phyloP scores from a whole-genome alignment of 1,139 yeast genomes.

The Torulaspora globosa region DNA sequence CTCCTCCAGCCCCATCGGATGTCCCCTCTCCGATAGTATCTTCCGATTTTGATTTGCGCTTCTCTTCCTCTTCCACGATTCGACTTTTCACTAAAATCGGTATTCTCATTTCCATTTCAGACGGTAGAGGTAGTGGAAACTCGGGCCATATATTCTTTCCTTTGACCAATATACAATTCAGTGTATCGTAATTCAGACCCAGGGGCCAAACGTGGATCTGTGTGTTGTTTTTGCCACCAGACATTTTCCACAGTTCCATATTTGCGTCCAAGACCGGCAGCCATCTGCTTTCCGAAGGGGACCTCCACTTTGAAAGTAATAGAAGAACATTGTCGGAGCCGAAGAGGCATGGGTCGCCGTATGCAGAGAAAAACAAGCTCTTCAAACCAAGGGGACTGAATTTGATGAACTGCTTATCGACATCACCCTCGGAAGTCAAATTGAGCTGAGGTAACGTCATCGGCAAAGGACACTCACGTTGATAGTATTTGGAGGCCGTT shows the following conservation, averaged over 20 bases:
- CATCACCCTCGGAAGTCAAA: conserved; percentile 18
- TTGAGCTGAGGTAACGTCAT: conserved; percentile 23
- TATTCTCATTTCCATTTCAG: conserved; percentile 65
- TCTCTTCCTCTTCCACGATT: conserved; percentile 35
- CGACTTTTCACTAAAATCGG: conserved; percentile 47
- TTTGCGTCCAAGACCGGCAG: conserved; percentile 73
- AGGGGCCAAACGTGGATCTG: conserved; percentile 77
- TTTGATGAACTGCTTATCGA: conserved; percentile 23
- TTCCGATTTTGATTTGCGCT: conserved; percentile 36
- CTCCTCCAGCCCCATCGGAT: conserved; percentile 41
- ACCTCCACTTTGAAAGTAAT: conserved; percentile 74
- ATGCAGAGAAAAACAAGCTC: conserved; percentile 75
- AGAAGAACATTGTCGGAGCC: conserved; percentile 72
- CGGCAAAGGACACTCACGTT: conserved; percentile 34
- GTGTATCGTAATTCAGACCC: conserved; percentile 61
- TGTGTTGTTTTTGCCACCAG: conserved; percentile 54
- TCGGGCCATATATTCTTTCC: conserved; percentile 50
- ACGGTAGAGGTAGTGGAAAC: conserved; percentile 78
- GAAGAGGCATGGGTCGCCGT: conserved; percentile 83
- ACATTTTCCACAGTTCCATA: conserved; percentile 44
- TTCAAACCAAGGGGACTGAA: conserved; percentile 43
- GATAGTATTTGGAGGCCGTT: conserved; percentile 35
- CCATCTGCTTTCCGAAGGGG: conserved; percentile 75
- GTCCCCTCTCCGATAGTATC: conserved; percentile 30
- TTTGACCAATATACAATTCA: conserved; percentile 71